These are phyloP conservation scores for Arthrinium puccinioides DNA, from an alignment of 2,329 filamentous ascomycete species.

Conservation along the genomic window DNA sequence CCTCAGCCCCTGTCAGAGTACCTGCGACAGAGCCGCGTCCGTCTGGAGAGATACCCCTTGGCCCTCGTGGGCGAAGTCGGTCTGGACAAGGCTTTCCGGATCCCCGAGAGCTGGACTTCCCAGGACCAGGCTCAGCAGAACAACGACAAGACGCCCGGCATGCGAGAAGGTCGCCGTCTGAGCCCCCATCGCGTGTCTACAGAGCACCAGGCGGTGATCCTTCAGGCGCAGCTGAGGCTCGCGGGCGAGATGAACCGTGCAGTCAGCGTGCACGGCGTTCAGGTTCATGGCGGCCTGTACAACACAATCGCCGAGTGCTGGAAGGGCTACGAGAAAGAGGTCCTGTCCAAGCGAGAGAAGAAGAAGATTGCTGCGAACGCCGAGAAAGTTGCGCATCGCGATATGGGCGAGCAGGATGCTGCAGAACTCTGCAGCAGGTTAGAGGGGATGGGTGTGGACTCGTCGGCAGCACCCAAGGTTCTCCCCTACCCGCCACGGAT, in stretches of 20 bases:
- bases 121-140: conserved; percentile 31
- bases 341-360: conserved; percentile 52
- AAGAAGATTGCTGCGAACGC: conserved; percentile 39
- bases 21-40: conserved; percentile 44
- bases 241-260: conserved; percentile 60
- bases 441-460: conserved; percentile 23
- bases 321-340: conserved; percentile 60
- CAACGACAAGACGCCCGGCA: conserved; percentile 54
- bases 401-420: conserved; percentile 26
- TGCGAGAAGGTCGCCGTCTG: conserved; percentile 60
- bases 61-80: conserved; percentile 74
- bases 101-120: conserved; percentile 53
- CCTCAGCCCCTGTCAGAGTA: conserved; percentile 54
- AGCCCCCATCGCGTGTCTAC: conserved; percentile 62
- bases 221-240: conserved; percentile 62
- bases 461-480: conserved; percentile 10
- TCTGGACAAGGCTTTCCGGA: conserved; percentile 68
- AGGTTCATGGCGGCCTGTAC: conserved; percentile 65
- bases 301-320: conserved; percentile 59
- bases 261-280: conserved; percentile 67
- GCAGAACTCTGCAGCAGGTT: too few relatives aligned
- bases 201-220: conserved; percentile 59
- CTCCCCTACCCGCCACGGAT: conserved; percentile 78
- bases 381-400: conserved; percentile 35
- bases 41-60: conserved; percentile 49